A percentile compares a stretch with the other conserved stretches of the same genome.
Conservation (phyloP, 352 stramenopile species). For the Phytophthora nicotianae region DNA sequence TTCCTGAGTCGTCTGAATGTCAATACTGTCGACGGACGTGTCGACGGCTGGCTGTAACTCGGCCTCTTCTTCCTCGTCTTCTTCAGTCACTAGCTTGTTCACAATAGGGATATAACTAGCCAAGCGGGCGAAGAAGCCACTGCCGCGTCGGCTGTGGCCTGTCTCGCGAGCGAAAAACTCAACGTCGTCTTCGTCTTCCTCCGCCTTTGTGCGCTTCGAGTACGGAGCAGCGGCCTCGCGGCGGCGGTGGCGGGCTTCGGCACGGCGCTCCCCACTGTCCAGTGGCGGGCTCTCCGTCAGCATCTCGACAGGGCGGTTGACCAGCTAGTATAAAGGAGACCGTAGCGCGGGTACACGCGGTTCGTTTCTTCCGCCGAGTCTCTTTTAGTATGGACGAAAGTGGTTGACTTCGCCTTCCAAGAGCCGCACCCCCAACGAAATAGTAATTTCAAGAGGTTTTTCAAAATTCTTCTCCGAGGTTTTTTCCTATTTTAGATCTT, state of each 20-base stretch:
- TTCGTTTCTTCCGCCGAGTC: constrained; percentile 8
- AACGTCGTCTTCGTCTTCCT: constrained; percentile 23
- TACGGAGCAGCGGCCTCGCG: constrained; percentile 49
- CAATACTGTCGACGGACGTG: constrained; percentile 17
- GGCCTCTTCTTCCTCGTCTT: constrained; percentile 31
- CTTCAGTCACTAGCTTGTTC: constrained; percentile 52
- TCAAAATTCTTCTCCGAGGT: constrained; percentile 6
- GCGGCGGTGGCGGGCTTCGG: constrained; percentile 36
- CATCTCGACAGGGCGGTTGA: constrained; percentile 20
- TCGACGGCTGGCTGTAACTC: constrained; percentile 16
- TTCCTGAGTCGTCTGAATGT: constrained; percentile 34
- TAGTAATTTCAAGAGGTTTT: constrained; percentile 19
- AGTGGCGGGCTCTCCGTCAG: constrained; percentile 37
- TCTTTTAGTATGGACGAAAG: constrained; percentile 1
- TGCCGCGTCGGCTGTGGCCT: constrained; percentile 8
- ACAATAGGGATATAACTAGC: constrained; percentile 75
- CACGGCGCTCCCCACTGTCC: constrained; percentile 29
- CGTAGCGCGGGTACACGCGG: background rate
- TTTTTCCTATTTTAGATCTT: constrained; percentile 20
- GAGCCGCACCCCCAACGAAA: background rate
- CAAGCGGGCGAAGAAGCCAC: constrained; percentile 58
- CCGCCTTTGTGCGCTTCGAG: constrained; percentile 20
- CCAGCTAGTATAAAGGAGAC: background rate
- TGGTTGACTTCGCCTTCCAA: background rate
- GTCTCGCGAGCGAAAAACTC: constrained; percentile 21